Percentiles rank a stretch among this genome's conserved stretches.
Conservation (phyloP, 805 yeast genomes). For the Myxozyma mucilagina region DNA sequence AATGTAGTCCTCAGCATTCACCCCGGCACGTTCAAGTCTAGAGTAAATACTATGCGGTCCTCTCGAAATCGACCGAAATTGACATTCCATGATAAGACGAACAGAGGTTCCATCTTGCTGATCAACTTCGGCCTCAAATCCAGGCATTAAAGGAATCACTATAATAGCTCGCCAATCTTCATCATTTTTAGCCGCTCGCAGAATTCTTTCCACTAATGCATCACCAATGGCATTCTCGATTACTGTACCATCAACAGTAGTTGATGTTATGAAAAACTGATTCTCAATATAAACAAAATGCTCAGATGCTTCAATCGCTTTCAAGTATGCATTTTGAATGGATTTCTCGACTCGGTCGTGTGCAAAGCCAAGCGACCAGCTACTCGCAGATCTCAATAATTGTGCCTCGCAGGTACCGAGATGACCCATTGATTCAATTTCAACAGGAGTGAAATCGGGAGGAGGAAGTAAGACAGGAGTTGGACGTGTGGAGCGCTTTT, state of each 20-base stretch:
- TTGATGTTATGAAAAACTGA: constrained; percentile 91
- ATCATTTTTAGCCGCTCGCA: constrained; percentile 76
- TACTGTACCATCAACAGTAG: constrained; percentile 77
- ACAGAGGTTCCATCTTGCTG: constrained; percentile 93
- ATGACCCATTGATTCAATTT: constrained; percentile 57
- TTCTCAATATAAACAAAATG: constrained; percentile 94
- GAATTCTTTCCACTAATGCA: constrained; percentile 95
- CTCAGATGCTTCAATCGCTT: constrained; percentile 84
- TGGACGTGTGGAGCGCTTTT: constrained; percentile 89
- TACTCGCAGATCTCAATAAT: constrained; percentile 80
- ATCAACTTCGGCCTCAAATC: constrained; percentile 91
- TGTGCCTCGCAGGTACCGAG: constrained; percentile 92
- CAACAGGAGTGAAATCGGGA: constrained; percentile 75
- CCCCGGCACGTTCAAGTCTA: constrained; percentile 72
- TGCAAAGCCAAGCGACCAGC: constrained; percentile 85
- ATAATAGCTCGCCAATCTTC: constrained; percentile 87
- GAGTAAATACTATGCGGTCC: constrained; percentile 88
- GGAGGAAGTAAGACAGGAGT: constrained; percentile 94
- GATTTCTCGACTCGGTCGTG: constrained; percentile 75
- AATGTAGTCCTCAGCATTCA: constrained; percentile 85
- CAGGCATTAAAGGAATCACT: constrained; percentile 95
- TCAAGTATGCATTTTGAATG: constrained; percentile 89
- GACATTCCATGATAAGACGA: constrained; percentile 94
- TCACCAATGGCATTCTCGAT: constrained; percentile 90
- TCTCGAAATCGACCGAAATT: constrained; percentile 87